Percentiles rank a stretch among this genome's conserved stretches.
phyloP scores from a whole-genome alignment of 1,139 yeast species.

The Waltiozyma sp. region DNA sequence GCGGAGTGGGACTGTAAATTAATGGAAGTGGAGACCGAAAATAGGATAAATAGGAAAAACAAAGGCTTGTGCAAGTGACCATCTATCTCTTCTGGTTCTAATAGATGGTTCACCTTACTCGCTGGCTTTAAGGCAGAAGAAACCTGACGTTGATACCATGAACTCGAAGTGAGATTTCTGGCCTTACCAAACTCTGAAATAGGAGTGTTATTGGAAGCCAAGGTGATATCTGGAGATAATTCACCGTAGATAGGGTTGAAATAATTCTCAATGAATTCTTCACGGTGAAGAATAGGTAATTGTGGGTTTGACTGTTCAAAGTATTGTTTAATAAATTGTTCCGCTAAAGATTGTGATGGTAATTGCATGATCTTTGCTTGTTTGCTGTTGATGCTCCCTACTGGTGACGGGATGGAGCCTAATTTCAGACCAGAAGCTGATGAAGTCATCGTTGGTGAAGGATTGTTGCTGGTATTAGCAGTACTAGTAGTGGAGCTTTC shows the following conservation, averaged over 20 bases:
- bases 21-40: constrained; percentile 73
- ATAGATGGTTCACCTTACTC: neutral
- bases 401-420: neutral
- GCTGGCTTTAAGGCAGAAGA: no score
- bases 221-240: constrained; percentile 39
- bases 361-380: constrained; percentile 19
- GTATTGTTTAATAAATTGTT: constrained; percentile 50
- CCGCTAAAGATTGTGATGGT: constrained; percentile 67
- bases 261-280: constrained; percentile 51
- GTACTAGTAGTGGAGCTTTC: neutral
- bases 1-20: constrained; percentile 62
- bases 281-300: constrained; percentile 73
- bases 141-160: constrained; percentile 32
- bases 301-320: constrained; percentile 79
- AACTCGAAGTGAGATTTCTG: constrained; percentile 13
- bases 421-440: no score
- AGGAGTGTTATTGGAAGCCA: constrained; percentile 52
- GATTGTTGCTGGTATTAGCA: no score
- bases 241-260: constrained; percentile 74
- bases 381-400: neutral
- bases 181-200: constrained; percentile 25
- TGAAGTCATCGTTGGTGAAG: constrained; percentile 11
- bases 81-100: constrained; percentile 28
- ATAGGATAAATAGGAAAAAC: constrained; percentile 60
- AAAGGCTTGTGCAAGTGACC: constrained; percentile 31